Base-by-base conservation (phyloP, 2,329 filamentous ascomycete genomes). In the Fusarium nanum region DNA sequence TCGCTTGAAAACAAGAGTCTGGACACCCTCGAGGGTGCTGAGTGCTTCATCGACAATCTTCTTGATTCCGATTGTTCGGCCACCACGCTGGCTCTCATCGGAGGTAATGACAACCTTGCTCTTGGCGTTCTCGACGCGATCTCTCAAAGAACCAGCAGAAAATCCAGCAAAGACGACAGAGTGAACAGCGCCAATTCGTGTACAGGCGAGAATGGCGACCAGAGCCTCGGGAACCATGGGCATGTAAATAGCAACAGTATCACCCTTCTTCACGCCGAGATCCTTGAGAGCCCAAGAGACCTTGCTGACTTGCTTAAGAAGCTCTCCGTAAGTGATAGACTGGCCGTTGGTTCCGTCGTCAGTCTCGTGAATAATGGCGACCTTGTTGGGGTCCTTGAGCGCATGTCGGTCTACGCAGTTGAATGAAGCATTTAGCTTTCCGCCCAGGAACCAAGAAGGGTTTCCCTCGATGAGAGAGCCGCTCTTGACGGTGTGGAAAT, bases 191-290 rank as follows among this genome's bases (percentile, higher is more conserved):
- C 94, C 94, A 73, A 98, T 96, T 76, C 94, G 92, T 20, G 90
- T 84, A 79, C 93, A 95, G 55, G 94, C 94, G 34, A 98, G 86
- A 5, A 76, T 59, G 1, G 94, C 91, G 76, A 98, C 86, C 57
- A 98, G 75, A 2, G 94, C 94, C 81, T 98, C 94, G 30, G 94
- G 95, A 78, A 98, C 95, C 94, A 98, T 98, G 78, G 94, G 94
- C 72, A 98, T 84, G 84, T 98, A 98, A 67, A 98, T 91, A 57
- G 93, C 94, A 49, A 98, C 93, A 1, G 93, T 96, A 80, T 98
- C 94, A 45, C 94, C 94, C 85, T 97, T 98, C 84, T 91, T 89
- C 64, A 98, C 94, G 63, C 95, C 95, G 87, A 97, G 93, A 81
- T 94, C 87, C 85, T 93, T 97, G 73, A 98, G 87, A 14, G 91